phyloP scores from a whole-genome alignment of 1,139 yeast species.

The Scheffersomyces illinoinensis region DNA sequence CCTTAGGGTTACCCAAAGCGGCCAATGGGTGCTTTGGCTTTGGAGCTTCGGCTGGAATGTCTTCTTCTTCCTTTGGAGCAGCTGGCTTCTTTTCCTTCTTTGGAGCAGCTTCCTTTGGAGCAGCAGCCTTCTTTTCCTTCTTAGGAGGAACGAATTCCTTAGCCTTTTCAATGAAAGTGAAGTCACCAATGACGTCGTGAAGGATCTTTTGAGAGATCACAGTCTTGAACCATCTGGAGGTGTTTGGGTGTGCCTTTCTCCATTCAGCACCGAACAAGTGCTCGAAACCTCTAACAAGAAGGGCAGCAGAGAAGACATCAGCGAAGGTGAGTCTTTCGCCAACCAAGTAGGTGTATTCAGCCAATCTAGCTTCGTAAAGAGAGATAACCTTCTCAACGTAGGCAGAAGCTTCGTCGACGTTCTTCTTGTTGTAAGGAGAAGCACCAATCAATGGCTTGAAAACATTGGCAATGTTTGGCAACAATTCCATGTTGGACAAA shows the following conservation, averaged over 20 bases:
- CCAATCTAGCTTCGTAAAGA: constrained; percentile 64
- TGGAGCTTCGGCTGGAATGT: constrained; percentile 44
- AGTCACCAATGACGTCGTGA: constrained; percentile 40
- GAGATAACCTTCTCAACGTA: constrained; percentile 40
- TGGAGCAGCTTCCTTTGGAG: constrained; percentile 23
- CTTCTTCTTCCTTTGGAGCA: constrained; percentile 34
- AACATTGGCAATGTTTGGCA: constrained; percentile 39
- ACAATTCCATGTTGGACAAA: constrained; percentile 71
- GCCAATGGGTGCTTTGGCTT: constrained; percentile 94
- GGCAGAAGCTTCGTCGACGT: constrained; percentile 55
- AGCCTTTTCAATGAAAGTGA: constrained; percentile 66
- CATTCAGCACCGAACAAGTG: constrained; percentile 72
- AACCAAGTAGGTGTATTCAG: constrained; percentile 80
- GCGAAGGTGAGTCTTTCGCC: constrained; percentile 89
- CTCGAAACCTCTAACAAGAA: constrained; percentile 65
- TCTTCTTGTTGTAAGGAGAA: constrained; percentile 75
- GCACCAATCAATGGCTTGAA: constrained; percentile 38
- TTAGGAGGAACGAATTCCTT: constrained; percentile 73
- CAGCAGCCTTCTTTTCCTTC: constrained; percentile 59
- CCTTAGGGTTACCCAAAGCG: constrained; percentile 70
- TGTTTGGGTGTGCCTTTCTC: constrained; percentile 73
- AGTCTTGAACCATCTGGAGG: constrained; percentile 86
- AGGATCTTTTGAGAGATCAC: constrained; percentile 59
- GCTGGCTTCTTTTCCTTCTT: constrained; percentile 33
- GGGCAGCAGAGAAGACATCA: constrained; percentile 68